A percentile compares a stretch with the other conserved stretches of the same genome.
phyloP scores from a whole-genome alignment of 2,329 filamentous ascomycete species.

The Fusarium udum region DNA sequence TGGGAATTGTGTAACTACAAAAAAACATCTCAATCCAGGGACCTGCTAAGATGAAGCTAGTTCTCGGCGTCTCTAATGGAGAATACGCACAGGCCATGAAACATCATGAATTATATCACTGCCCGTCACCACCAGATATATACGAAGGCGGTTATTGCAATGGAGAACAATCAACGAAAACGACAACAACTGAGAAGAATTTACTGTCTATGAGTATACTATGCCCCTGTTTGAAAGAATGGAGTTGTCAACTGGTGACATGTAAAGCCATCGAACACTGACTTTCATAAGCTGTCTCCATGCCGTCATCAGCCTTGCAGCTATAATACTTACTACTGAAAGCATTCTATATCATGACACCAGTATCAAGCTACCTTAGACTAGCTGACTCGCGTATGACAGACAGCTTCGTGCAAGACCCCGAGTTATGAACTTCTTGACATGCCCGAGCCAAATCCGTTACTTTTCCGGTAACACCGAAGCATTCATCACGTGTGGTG shows the following conservation, averaged over 20 bases:
- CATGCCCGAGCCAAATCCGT: constrained; percentile 17
- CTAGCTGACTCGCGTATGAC: neutral
- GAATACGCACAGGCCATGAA: neutral
- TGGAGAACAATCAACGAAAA: neutral
- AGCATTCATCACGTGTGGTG: constrained; percentile 24
- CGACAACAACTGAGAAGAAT: neutral
- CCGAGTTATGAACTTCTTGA: neutral
- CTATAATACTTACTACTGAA: neutral
- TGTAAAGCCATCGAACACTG: neutral
- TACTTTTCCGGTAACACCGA: constrained; percentile 20
- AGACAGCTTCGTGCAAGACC: constrained; percentile 1
- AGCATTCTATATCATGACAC: neutral
- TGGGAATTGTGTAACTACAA: neutral
- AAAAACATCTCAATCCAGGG: neutral
- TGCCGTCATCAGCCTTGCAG: constrained; percentile 7
- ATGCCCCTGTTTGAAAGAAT: neutral
- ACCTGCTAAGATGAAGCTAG: neutral
- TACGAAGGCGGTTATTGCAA: neutral
- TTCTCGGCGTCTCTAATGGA: neutral
- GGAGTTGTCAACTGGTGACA: neutral
- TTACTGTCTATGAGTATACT: neutral
- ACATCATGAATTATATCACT: neutral
- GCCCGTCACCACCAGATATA: neutral
- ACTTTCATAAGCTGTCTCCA: neutral
- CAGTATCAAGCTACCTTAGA: neutral